Conservation (phyloP, 2,329 filamentous ascomycete species). For the Colletotrichum sp. region DNA sequence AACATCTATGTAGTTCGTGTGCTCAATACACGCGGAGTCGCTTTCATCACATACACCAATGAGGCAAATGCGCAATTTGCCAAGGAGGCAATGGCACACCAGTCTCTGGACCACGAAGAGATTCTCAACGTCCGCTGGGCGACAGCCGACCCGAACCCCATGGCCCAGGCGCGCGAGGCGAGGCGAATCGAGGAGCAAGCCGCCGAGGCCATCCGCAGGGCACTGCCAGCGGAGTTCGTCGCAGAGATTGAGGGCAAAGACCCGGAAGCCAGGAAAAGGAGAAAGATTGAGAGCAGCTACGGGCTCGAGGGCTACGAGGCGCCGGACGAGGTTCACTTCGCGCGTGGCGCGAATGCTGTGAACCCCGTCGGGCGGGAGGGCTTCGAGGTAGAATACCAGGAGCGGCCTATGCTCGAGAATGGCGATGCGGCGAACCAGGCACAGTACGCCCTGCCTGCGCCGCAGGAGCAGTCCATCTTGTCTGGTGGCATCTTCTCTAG, state of each 20-base stretch:
- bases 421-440: conserved; percentile 45
- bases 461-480: conserved; percentile 40
- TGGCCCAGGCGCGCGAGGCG: conserved; percentile 91
- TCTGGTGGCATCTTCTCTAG: conserved; percentile 78
- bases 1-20: conserved; percentile 63
- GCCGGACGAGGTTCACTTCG: conserved; percentile 92
- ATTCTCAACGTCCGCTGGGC: conserved; percentile 97
- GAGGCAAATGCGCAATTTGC: conserved; percentile 81
- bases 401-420: conserved; percentile 62
- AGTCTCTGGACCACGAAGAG: conserved; percentile 88
- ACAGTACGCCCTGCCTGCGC: conserved; percentile 1
- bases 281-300: conserved; percentile 88
- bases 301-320: conserved; percentile 92
- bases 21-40: conserved; percentile 86
- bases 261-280: conserved; percentile 83
- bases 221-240: conserved; percentile 87
- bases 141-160: conserved; percentile 93
- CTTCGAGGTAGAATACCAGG: conserved; percentile 67
- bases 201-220: conserved; percentile 87
- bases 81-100: conserved; percentile 95
- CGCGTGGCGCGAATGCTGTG: conserved; percentile 73
- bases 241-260: conserved; percentile 93
- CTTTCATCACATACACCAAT: conserved; percentile 93
- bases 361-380: conserved; percentile 64
- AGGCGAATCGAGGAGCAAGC: conserved; percentile 92